Base-by-base conservation (phyloP, 2,329 filamentous ascomycete species). In the Beauveria rudraprayagi region DNA sequence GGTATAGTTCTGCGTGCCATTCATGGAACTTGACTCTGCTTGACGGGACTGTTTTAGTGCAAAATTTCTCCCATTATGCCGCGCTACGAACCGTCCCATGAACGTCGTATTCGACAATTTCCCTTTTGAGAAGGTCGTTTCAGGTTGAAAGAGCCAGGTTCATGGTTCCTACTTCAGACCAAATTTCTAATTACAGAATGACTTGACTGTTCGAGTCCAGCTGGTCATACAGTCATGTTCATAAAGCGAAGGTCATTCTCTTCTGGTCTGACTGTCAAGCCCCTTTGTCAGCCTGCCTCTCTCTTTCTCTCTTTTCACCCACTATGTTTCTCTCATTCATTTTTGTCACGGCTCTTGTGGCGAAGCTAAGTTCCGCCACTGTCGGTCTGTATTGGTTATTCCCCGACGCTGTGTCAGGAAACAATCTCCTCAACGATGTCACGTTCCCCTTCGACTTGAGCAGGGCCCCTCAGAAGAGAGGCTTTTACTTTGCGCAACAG, bases 401-500 rank as follows among this genome's bases (percentile, higher is more conserved):
- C 22, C 44, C 59, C 51, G 26, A 22, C 16, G 19, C 43, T n/a
- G 17, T 41, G 14, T 9, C 26, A 16, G 10, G 26, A 16, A 11
- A 1, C 14, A 41, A 47, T 41, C 44, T 62, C 53, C 16, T 37
- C 34, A 24, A 58, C 7, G 54, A 62, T 28, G 47, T 70, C 37
- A 64, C 65, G 0, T 68, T 70, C 37, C 62, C 65, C 14, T 63
- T 68, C 34, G 64, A 64, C 59, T 63, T 68, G 52, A 60, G 61
- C 50, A 63, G 62, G 1, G 65, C 68, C 1, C 43, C 61, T 6
- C 67, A 67, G 51, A 19, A 57, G 2, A 26, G 14, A 0, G 67
- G 66, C 16, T 70, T 63, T 37, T 68, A 67, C 64, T 68, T 65
- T 58, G 68, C 67, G 5, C 62, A 68, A 48, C 66, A 67, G 24